phyloP scores from a whole-genome alignment of 108 stramenopile genomes.

The Nitzschia sp. region DNA sequence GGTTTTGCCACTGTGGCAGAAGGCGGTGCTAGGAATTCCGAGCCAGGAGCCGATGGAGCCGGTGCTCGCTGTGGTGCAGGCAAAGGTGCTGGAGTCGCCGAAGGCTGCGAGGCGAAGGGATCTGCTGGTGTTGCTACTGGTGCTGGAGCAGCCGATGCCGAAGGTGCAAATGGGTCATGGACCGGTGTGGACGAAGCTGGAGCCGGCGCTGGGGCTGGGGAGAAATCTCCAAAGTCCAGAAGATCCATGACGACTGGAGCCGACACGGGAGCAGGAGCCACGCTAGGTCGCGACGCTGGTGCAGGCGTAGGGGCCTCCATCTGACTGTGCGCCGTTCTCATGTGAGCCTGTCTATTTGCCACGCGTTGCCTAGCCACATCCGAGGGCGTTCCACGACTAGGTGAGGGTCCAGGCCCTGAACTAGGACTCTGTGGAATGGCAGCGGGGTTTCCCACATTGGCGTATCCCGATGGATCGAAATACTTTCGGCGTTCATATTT shows the following conservation, averaged over 20 bases:
- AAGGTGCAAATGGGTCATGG: slow-evolving; percentile 32
- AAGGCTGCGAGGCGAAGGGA: slow-evolving; percentile 14
- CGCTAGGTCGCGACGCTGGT: slow-evolving; percentile 1
- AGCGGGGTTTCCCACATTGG: slow-evolving; percentile 16
- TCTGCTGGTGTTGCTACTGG: slow-evolving; percentile 9
- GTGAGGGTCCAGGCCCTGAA: slow-evolving; percentile 31
- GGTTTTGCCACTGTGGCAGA: slow-evolving; percentile 9
- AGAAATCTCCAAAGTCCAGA: slow-evolving; percentile 28
- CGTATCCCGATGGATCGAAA: slow-evolving; percentile 56
- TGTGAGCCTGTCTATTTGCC: slow-evolving; percentile 54
- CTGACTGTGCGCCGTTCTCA: slow-evolving; percentile 25
- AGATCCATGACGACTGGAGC: slow-evolving; percentile 41
- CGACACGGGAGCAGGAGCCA: slow-evolving; percentile 26
- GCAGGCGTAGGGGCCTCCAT: not conserved
- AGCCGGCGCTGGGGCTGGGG: slow-evolving; percentile 17
- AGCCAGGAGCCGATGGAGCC: slow-evolving; percentile 7
- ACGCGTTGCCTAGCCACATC: slow-evolving; percentile 74
- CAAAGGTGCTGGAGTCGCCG: slow-evolving; percentile 4
- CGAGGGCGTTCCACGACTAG: slow-evolving; percentile 57
- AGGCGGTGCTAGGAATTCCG: slow-evolving; percentile 15
- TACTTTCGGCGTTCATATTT: slow-evolving; percentile 92
- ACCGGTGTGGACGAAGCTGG: slow-evolving; percentile 16
- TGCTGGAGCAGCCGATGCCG: slow-evolving; percentile 5
- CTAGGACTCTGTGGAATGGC: slow-evolving; percentile 15
- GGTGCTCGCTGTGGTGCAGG: slow-evolving; percentile 20